A percentile compares a stretch with the other conserved stretches of the same genome.
phyloP scores from a whole-genome alignment of 2,329 filamentous ascomycete species.

The Nemania sp. region DNA sequence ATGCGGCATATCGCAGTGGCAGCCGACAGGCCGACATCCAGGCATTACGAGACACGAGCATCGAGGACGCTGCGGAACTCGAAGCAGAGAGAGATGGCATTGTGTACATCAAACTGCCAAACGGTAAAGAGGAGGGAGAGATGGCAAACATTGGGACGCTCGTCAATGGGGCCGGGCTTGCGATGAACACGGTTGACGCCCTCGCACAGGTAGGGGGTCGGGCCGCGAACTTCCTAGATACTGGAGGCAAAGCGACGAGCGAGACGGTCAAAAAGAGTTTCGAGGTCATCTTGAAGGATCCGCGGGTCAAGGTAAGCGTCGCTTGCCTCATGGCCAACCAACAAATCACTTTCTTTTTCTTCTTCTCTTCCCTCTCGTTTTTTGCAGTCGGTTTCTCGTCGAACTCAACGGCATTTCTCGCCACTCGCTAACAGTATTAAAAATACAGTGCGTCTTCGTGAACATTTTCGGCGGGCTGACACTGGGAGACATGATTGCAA shows the following conservation, averaged over 20 bases:
- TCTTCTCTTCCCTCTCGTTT: neutral
- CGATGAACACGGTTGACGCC: constrained; percentile 89
- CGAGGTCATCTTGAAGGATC: constrained; percentile 71
- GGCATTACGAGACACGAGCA: constrained; percentile 54
- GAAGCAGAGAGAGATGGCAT: constrained; percentile 73
- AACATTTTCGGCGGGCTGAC: constrained; percentile 66
- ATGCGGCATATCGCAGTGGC: constrained; percentile 67
- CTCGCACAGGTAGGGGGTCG: constrained; percentile 68
- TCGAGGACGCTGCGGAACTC: constrained; percentile 60
- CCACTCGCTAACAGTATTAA: neutral
- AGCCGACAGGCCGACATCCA: constrained; percentile 67
- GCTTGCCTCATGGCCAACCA: neutral
- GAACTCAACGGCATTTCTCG: neutral
- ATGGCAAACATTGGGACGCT: constrained; percentile 71
- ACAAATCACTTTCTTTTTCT: neutral
- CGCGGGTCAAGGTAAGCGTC: constrained; percentile 67
- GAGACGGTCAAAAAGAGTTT: constrained; percentile 81
- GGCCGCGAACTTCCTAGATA: constrained; percentile 86
- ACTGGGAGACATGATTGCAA: constrained; percentile 80
- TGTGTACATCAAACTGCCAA: constrained; percentile 69
- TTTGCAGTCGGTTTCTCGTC: neutral
- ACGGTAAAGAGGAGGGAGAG: constrained; percentile 44
- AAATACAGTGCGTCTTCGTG: constrained; percentile 51
- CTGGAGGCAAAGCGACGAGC: constrained; percentile 83
- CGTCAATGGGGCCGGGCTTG: constrained; percentile 86